Percentiles rank a stretch among this genome's conserved stretches.
Conservation (phyloP, 2,329 filamentous ascomycete genomes). For the Penicillium glabrum region DNA sequence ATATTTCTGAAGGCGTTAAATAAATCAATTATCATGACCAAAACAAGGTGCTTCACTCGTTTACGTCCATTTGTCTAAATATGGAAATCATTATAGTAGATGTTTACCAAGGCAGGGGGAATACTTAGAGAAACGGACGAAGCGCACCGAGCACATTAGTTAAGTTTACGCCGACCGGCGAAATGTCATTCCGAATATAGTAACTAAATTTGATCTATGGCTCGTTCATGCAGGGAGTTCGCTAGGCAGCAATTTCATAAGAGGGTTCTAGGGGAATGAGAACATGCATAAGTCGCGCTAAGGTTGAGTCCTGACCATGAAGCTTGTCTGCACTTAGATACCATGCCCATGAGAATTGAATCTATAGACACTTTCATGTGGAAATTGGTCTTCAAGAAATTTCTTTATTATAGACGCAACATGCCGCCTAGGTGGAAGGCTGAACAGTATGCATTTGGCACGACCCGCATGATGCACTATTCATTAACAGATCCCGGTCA, state of each 20-base stretch:
- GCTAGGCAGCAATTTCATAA: neutral
- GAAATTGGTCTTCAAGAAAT: too few relatives aligned
- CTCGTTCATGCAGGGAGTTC: neutral
- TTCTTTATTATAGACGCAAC: too few relatives aligned
- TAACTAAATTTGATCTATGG: neutral
- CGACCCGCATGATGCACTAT: neutral
- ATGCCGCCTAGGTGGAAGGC: too few relatives aligned
- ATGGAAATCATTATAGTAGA: neutral
- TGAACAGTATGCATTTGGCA: too few relatives aligned
- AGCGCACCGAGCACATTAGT: neutral
- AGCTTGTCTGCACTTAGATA: too few relatives aligned
- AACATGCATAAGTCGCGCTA: too few relatives aligned
- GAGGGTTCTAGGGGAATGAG: too few relatives aligned
- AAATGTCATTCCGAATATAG: neutral
- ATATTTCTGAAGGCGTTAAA: neutral
- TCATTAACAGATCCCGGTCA: neutral
- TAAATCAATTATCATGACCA: neutral
- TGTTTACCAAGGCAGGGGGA: neutral
- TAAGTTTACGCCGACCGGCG: neutral
- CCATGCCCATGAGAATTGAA: too few relatives aligned
- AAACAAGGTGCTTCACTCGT: neutral
- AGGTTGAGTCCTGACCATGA: too few relatives aligned
- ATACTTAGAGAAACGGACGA: neutral
- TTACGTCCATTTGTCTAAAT: rapidly evolving
- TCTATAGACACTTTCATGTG: too few relatives aligned